A percentile compares a stretch with the other conserved stretches of the same genome.
Evolutionary conservation across 805 yeast genomes (phyloP).

Genomic region (Ogataea corticis): DNA sequence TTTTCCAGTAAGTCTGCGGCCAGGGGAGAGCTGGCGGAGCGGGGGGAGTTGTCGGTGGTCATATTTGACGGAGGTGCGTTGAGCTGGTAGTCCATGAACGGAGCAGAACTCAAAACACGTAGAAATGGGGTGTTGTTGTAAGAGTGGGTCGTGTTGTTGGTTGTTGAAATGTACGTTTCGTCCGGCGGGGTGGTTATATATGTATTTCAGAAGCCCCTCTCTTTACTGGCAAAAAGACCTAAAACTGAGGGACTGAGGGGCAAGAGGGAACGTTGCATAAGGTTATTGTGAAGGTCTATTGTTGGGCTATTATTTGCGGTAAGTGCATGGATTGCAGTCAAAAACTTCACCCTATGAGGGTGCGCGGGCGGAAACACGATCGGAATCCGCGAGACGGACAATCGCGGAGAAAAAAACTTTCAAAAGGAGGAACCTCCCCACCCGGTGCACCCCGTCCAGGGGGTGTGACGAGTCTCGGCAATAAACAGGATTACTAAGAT

Average conservation of each 20-base stretch:
- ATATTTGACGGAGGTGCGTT: conserved; percentile 16
- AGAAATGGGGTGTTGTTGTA: too few relatives aligned
- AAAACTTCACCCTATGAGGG: conserved; percentile 8
- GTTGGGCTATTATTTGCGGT: too few relatives aligned
- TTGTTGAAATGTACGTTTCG: too few relatives aligned
- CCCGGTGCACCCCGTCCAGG: background rate
- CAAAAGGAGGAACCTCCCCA: background rate
- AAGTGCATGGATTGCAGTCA: conserved; percentile 5
- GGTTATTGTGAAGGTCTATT: too few relatives aligned
- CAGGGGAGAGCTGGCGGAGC: background rate
- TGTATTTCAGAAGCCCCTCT: conserved; percentile 1
- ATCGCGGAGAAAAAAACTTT: conserved; percentile 2
- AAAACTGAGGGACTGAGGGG: conserved; percentile 1
- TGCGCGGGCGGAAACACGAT: conserved; percentile 4
- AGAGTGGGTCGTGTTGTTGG: too few relatives aligned
- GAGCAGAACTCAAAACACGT: too few relatives aligned
- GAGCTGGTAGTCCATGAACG: conserved; percentile 20
- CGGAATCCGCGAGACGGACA: conserved; percentile 8
- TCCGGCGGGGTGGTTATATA: background rate
- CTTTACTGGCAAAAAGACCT: background rate
- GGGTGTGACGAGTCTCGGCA: too few relatives aligned
- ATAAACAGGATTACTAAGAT: too few relatives aligned
- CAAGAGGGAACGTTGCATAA: conserved; percentile 3
- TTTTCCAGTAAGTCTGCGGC: conserved; percentile 15
- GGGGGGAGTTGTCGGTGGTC: conserved; percentile 1